phyloP scores from a whole-genome alignment of 2,329 filamentous ascomycete genomes.

The Clonostachys rhizophaga region DNA sequence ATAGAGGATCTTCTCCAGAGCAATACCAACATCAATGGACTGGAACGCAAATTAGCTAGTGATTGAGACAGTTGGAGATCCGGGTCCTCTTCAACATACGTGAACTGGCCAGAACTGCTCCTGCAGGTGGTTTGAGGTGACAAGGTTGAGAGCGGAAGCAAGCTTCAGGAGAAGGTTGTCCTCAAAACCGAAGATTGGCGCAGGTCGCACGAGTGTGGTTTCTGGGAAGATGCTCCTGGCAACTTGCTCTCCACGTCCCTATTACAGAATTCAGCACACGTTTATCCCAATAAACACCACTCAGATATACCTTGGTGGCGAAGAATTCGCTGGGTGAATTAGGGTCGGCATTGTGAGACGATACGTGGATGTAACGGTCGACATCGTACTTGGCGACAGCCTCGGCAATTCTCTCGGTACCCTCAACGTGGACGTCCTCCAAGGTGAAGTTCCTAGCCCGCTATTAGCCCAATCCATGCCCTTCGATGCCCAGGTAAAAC shows the following conservation, averaged over 20 bases:
- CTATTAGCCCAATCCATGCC: constrained; percentile 7
- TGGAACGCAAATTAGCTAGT: constrained; percentile 22
- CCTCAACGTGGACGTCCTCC: constrained; percentile 89
- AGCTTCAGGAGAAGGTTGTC: constrained; percentile 86
- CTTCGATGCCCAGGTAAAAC: constrained; percentile 10
- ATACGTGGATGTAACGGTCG: constrained; percentile 94
- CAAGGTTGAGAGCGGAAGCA: constrained; percentile 72
- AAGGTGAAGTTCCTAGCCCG: constrained; percentile 82
- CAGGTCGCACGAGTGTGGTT: constrained; percentile 92
- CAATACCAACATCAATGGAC: constrained; percentile 85
- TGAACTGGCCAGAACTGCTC: constrained; percentile 91
- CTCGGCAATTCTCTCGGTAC: constrained; percentile 86
- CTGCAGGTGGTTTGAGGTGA: constrained; percentile 91
- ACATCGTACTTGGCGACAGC: constrained; percentile 97
- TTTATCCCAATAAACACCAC: neutral
- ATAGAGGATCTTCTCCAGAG: constrained; percentile 83
- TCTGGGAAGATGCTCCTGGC: constrained; percentile 90
- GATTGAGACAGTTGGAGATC: neutral
- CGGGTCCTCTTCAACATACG: constrained; percentile 39
- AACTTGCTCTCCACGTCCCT: constrained; percentile 77
- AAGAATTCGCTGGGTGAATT: constrained; percentile 86
- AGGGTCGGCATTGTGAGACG: constrained; percentile 83
- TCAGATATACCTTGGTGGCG: constrained; percentile 67
- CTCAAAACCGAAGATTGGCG: constrained; percentile 92
- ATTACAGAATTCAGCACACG: constrained; percentile 7